These are phyloP conservation scores for Xylariales sp. DNA, from an alignment of 2,329 filamentous ascomycete genomes.

Conservation along the genomic window DNA sequence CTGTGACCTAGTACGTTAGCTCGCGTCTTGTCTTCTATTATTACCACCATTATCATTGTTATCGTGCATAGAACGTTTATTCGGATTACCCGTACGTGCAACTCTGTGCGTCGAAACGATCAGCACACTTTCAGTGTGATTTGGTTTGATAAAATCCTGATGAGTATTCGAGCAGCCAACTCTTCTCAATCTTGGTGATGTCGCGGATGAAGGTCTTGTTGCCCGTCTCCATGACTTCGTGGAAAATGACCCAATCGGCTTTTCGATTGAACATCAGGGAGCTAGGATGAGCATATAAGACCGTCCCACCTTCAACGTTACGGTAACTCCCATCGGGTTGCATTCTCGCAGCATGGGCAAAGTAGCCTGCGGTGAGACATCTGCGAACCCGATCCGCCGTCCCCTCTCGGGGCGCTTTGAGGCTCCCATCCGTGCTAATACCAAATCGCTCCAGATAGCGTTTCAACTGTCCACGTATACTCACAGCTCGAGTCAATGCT, in stretches of 20 bases:
- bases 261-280: slow-evolving; percentile 97
- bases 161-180: slow-evolving; percentile 91
- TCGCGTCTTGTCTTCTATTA: neutral
- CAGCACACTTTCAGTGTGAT: slow-evolving; percentile 39
- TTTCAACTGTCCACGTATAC: slow-evolving; percentile 86
- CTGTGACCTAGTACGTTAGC: neutral
- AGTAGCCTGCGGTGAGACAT: slow-evolving; percentile 90
- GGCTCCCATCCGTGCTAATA: slow-evolving; percentile 73
- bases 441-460: slow-evolving; percentile 89
- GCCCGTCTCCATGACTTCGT: slow-evolving; percentile 90
- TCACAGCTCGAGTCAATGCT: slow-evolving; percentile 82
- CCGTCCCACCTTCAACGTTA: slow-evolving; percentile 82
- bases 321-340: slow-evolving; percentile 90
- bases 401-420: slow-evolving; percentile 54
- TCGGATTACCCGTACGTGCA: neutral
- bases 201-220: slow-evolving; percentile 92
- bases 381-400: slow-evolving; percentile 80
- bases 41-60: neutral
- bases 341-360: slow-evolving; percentile 93
- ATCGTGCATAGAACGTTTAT: neutral
- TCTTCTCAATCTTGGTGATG: slow-evolving; percentile 91
- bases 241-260: slow-evolving; percentile 95
- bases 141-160: slow-evolving; percentile 80
- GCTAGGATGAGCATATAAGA: slow-evolving; percentile 88
- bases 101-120: neutral